A percentile compares a stretch with the other conserved stretches of the same genome.
Evolutionary conservation across 2,329 filamentous ascomycete species (phyloP).

Genomic region (Nothopassalora personata): DNA sequence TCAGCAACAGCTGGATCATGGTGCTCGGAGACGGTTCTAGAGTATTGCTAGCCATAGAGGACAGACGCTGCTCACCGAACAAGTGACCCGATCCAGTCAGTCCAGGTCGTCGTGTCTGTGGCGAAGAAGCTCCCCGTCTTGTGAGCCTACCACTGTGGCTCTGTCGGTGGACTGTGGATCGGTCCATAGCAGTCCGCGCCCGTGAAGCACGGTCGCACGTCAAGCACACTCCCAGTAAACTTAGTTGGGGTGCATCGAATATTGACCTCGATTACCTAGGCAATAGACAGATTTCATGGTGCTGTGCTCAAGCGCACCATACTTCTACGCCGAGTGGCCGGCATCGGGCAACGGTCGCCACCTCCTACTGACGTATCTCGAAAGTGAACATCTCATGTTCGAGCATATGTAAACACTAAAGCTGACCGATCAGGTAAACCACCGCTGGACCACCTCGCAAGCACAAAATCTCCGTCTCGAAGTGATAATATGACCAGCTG

Average conservation of each 20-base stretch:
- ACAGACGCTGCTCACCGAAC: background rate
- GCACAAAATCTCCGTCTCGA: background rate
- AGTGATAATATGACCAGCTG: background rate
- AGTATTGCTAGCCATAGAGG: background rate
- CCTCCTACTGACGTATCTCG: background rate
- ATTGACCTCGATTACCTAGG: too few relatives aligned
- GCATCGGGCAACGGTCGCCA: background rate
- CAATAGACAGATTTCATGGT: too few relatives aligned
- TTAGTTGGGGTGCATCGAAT: too few relatives aligned
- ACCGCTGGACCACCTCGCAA: background rate
- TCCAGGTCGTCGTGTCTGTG: too few relatives aligned
- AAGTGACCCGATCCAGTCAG: too few relatives aligned
- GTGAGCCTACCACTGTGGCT: background rate
- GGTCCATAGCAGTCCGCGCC: too few relatives aligned
- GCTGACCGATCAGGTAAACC: background rate
- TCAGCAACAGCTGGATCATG: background rate
- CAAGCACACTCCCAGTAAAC: too few relatives aligned
- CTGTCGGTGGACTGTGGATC: background rate
- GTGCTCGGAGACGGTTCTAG: background rate
- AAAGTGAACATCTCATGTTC: background rate
- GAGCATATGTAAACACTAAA: background rate
- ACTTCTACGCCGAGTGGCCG: background rate
- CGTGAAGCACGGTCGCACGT: too few relatives aligned
- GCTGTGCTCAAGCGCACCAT: too few relatives aligned
- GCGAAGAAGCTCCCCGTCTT: too few relatives aligned